Evolutionary conservation across 2,329 filamentous ascomycete genomes (phyloP), one percentile per base, ranked within the genome.

Genomic region (Verruconis gallopava): DNA sequence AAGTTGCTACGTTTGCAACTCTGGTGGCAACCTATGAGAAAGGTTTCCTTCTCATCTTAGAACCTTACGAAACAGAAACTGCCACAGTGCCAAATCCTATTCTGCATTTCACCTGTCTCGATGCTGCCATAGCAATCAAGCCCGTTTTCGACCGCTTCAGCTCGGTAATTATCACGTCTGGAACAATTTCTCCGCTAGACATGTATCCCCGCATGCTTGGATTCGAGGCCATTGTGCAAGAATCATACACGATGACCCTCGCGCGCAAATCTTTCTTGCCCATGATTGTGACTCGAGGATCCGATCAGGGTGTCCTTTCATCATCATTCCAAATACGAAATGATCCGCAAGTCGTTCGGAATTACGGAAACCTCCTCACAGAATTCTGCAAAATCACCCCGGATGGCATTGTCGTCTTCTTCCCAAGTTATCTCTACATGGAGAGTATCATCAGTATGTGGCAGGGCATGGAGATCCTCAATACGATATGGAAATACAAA

Each of bases 191-290:
- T 1, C 91, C 91, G 0, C 65, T 98, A 3, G 93, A 98, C 58
- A 98, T 98, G 82, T 98, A 98, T 55, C 93, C 91, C 0, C 95
- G 94, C 56, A 98, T 98, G 88, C 77, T 98, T 19, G 82, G 85
- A 41, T 98, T 98, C 63, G 72, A 73, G 6, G 85, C 88, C 1
- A 86, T 96, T 1, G 81, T 96, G 3, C 88, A 96, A 57, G 88
- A 98, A 60, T 98, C 93, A 0, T 98, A 98, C 64, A 79, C 77
- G 48, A 98, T 98, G 86, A 96, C 91, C 0, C 73, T 98, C 4
- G 89, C 89, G 2, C 75, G 93, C 34, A 75, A 82, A 44, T 94
- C 91, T n/a, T 98, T 98, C 65, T 66, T 98, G 48, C 91, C 91
- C 1, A 93, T 98, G 85, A 91, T 98, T 49, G 86, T 98, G 22